Evolutionary conservation across 148 eudicot genomes (phyloP).

Genomic region (Vaccinium macrocarpon): DNA sequence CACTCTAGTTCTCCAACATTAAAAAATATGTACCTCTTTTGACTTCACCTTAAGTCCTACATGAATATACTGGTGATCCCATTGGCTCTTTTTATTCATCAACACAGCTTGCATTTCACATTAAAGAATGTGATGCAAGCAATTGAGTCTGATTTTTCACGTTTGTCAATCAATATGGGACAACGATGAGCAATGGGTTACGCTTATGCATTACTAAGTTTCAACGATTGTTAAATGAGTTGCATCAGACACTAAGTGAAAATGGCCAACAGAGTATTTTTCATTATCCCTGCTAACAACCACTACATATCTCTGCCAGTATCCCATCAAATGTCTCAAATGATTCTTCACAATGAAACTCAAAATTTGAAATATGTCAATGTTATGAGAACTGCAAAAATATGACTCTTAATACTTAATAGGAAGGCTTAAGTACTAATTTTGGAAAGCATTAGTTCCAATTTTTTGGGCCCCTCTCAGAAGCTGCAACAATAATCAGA

Average conservation of each 20-base stretch:
- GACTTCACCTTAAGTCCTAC: neutral
- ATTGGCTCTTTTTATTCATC: neutral
- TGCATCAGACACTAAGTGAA: neutral
- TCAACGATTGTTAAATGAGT: neutral
- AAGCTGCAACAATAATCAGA: neutral
- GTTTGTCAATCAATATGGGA: neutral
- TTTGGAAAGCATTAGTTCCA: neutral
- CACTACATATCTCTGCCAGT: neutral
- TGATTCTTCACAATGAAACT: neutral
- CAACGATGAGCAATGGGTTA: neutral
- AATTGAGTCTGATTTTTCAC: too few species aligned
- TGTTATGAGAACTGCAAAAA: neutral
- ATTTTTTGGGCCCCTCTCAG: neutral
- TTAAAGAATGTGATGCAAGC: neutral
- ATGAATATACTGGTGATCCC: neutral
- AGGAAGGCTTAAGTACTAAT: neutral
- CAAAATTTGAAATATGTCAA: neutral
- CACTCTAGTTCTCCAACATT: neutral
- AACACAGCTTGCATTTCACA: neutral
- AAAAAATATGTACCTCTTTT: neutral
- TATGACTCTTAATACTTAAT: too few species aligned
- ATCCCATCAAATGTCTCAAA: neutral
- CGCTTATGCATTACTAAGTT: neutral
- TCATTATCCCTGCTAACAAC: too few species aligned
- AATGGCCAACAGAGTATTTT: too few species aligned